These are phyloP conservation scores for Sugiyamaella boreocaroliniensis DNA, from an alignment of 805 yeast genomes.

Conservation along the genomic window DNA sequence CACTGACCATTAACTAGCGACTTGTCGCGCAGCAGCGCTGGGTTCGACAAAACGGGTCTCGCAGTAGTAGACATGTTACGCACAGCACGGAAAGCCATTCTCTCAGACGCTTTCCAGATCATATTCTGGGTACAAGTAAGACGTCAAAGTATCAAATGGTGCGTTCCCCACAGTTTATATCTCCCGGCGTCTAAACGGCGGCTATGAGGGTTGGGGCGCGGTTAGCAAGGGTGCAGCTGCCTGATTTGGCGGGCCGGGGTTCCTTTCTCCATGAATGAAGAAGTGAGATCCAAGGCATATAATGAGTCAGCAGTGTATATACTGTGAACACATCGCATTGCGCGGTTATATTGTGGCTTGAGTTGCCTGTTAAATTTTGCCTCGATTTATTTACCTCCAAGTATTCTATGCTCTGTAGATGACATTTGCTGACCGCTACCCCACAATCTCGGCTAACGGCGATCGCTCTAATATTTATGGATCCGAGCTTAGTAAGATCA, in stretches of 20 bases:
- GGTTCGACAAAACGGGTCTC: conserved; percentile 13
- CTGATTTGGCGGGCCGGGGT: not conserved
- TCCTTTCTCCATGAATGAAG: no score
- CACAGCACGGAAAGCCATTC: not conserved
- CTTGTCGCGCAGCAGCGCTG: conserved; percentile 20
- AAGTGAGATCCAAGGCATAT: no score
- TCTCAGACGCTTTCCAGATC: not conserved
- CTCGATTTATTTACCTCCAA: no score
- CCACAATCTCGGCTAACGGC: no score
- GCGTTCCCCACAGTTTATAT: not conserved
- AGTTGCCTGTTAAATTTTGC: no score
- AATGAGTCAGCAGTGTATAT: no score
- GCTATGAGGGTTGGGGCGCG: not conserved
- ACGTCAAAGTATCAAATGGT: not conserved
- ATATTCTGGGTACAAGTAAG: not conserved
- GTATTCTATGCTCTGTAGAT: no score
- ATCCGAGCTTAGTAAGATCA: no score
- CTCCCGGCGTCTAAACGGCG: not conserved
- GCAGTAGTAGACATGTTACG: conserved; percentile 6
- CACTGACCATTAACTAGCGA: conserved; percentile 62
- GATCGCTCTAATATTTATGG: no score
- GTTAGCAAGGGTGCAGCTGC: not conserved
- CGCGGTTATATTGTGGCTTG: no score
- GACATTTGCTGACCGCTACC: no score
- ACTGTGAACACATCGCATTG: no score